A percentile compares a stretch with the other conserved stretches of the same genome.
phyloP scores from a whole-genome alignment of 495 filamentous ascomycete species.

The Annulohypoxylon nitens region DNA sequence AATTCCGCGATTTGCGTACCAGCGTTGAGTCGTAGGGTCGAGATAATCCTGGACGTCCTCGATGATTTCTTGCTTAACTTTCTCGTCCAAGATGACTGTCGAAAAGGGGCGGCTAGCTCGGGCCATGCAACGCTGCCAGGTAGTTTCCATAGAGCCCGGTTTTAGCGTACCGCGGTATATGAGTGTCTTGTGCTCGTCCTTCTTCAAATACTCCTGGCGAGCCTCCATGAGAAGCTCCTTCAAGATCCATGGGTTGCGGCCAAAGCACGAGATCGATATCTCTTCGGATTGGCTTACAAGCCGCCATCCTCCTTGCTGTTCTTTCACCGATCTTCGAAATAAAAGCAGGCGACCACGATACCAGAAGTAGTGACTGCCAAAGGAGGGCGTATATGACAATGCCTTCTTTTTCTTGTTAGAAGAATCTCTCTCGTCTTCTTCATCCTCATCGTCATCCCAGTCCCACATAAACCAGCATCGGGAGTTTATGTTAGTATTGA shows the following conservation, averaged over 20 bases:
- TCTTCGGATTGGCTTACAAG: slow-evolving; percentile 65
- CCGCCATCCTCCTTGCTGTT: slow-evolving; percentile 47
- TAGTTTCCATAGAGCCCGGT: slow-evolving; percentile 49
- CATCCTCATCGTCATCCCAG: slow-evolving; percentile 58
- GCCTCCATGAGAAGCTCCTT: slow-evolving; percentile 77
- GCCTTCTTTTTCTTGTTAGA: slow-evolving; percentile 65
- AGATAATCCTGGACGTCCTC: slow-evolving; percentile 91
- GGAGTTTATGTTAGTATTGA: slow-evolving; percentile 68
- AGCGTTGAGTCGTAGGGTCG: slow-evolving; percentile 77
- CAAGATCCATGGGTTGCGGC: slow-evolving; percentile 73
- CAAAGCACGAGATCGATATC: slow-evolving; percentile 74
- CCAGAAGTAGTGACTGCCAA: slow-evolving; percentile 76
- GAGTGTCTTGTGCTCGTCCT: slow-evolving; percentile 72
- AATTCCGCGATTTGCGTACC: slow-evolving; percentile 83
- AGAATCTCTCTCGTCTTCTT: slow-evolving; percentile 55
- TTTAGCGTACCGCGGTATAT: slow-evolving; percentile 71
- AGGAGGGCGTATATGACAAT: slow-evolving; percentile 73
- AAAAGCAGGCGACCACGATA: slow-evolving; percentile 68
- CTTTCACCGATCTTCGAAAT: slow-evolving; percentile 63
- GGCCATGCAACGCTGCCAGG: slow-evolving; percentile 68
- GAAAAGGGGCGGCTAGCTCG: slow-evolving; percentile 81
- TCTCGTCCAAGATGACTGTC: slow-evolving; percentile 85
- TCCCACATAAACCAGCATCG: slow-evolving; percentile 63
- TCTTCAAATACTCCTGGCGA: slow-evolving; percentile 66
- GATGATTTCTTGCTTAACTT: slow-evolving; percentile 80